phyloP scores from a whole-genome alignment of 768 basidiomycete species.

The Suillus placidus region DNA sequence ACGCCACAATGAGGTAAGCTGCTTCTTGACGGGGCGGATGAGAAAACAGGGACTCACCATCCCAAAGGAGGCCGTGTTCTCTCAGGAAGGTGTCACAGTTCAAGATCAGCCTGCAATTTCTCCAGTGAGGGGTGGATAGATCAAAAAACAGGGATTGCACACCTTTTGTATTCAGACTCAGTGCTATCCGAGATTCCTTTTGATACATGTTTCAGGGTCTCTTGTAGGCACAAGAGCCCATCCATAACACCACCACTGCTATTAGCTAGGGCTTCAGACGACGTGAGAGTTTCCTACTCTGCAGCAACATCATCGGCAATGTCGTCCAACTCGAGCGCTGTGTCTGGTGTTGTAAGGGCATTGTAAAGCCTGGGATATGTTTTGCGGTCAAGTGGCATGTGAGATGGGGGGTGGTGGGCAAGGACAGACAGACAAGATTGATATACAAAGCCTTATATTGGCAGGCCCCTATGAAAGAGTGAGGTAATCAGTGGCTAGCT shows the following conservation, averaged over 20 bases:
- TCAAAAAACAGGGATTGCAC: neutral
- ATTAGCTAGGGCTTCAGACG: too few relatives aligned
- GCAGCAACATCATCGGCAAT: slow-evolving; percentile 3
- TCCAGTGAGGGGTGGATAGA: too few relatives aligned
- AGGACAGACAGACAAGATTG: too few relatives aligned
- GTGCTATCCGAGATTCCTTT: slow-evolving; percentile 36
- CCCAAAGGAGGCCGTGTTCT: slow-evolving; percentile 18
- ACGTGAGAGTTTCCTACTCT: slow-evolving; percentile 2
- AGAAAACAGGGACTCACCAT: slow-evolving; percentile 23
- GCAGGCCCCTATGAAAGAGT: too few relatives aligned
- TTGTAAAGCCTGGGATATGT: neutral
- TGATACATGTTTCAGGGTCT: slow-evolving; percentile 24
- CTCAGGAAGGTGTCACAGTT: neutral
- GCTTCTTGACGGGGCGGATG: slow-evolving; percentile 18
- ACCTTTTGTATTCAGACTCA: slow-evolving; percentile 34
- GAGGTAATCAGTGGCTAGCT: too few relatives aligned
- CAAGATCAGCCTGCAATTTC: too few relatives aligned
- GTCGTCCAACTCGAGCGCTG: neutral
- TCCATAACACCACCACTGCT: neutral
- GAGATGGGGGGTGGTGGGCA: too few relatives aligned
- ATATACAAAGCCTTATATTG: too few relatives aligned
- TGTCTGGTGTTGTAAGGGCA: neutral
- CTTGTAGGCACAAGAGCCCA: neutral
- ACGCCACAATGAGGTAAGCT: slow-evolving; percentile 26
- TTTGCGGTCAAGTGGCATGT: too few relatives aligned